Evolutionary conservation across 2,329 filamentous ascomycete genomes (phyloP), one percentile per base, ranked within the genome.

Genomic region (Calonectria honghensis): DNA sequence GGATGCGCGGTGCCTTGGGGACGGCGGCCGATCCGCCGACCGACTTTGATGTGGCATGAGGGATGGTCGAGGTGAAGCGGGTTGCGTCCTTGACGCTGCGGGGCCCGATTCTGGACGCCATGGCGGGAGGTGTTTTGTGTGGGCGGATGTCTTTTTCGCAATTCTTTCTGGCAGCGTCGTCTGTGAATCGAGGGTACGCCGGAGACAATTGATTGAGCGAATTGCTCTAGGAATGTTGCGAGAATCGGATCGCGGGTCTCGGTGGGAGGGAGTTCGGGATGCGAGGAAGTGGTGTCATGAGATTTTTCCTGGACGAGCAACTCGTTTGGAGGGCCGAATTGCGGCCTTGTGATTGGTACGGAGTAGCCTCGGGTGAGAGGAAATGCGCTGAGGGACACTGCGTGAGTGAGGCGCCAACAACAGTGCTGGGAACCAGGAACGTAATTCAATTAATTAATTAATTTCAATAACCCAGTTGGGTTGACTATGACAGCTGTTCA

Each of bases 41-140:
- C 52, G 89, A 85, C 83, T 94, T 94, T 78, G 92, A 91, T 77
- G 90, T 90, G 80, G 94, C 94, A 86, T 95, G 94, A 68, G 87
- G 86, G 73, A 87, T 86, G 73, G 86, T 87, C 71, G 86, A 87
- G 45, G 86, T 88, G 83, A 88, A 97, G 83, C 94, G 93, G 81
- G 95, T 97, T 79, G 95, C 94, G 84, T 96, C 94, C 80, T 91
- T 91, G 83, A 94, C 93, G 86, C 92, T 94, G 83, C 94, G 93
- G 75, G 93, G 90, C 77, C 87, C 87, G 57, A 88, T 85, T 79
- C 84, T 84, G 41, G 85, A 85, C 72, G 85, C 84, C 86, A 88
- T 88, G 80, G 74, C 51, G 7, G 66, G 27, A 20, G n/a, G 35
- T 31, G 29, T 35, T 67, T 31, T 67, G 32, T 52, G 68, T 65